These are phyloP conservation scores for Caloboletus firmus DNA, from an alignment of 1,284 basidiomycete species.

Conservation along the genomic window DNA sequence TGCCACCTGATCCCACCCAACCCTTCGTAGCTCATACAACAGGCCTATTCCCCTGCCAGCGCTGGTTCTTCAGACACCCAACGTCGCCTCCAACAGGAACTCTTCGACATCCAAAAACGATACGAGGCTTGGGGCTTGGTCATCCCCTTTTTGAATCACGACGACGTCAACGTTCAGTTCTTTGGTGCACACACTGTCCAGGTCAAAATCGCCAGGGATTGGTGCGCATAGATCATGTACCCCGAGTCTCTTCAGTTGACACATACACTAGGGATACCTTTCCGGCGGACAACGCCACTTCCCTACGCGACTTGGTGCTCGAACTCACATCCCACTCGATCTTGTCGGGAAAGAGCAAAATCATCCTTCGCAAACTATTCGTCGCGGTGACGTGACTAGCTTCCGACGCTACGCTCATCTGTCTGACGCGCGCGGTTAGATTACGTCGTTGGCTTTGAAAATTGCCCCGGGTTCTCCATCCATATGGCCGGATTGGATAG, in stretches of 20 bases:
- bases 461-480: conserved; percentile 53
- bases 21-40: conserved; percentile 51
- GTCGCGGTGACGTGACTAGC: conserved; percentile 59
- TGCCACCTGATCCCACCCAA: conserved; percentile 11
- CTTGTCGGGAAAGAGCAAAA: conserved; percentile 51
- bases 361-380: conserved; percentile 83
- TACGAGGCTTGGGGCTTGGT: conserved; percentile 78
- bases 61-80: conserved; percentile 56
- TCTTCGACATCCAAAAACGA: conserved; percentile 72
- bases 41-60: conserved; percentile 56
- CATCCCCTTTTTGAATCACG: conserved; percentile 65
- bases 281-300: conserved; percentile 51
- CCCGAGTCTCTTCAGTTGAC: conserved; percentile 3
- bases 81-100: conserved; percentile 65
- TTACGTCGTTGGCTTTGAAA: conserved; percentile 75
- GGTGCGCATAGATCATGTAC: conserved; percentile 49
- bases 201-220: conserved; percentile 88
- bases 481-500: conserved; percentile 74
- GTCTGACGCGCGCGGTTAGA: conserved; percentile 38
- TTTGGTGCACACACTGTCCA: conserved; percentile 90
- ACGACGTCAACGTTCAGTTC: conserved; percentile 83
- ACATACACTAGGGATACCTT: conserved; percentile 54
- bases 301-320: conserved; percentile 61
- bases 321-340: conserved; percentile 63
- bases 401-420: neutral